Conservation (phyloP, 1,284 basidiomycete genomes). For the Schizophyllum commune region DNA sequence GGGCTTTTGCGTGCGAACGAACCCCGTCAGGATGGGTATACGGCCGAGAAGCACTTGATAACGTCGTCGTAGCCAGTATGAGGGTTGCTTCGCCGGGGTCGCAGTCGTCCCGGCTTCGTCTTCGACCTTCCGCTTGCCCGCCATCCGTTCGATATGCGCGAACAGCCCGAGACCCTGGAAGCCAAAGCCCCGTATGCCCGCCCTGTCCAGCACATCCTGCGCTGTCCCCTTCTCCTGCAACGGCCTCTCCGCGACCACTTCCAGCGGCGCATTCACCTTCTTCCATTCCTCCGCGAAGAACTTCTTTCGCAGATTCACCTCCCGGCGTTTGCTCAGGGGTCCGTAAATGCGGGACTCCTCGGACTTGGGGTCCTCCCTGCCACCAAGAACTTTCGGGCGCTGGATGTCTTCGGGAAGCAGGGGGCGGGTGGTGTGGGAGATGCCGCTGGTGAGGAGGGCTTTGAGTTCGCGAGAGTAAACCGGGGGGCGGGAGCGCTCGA, state of each 20-base stretch:
- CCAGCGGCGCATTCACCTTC: constrained; percentile 52
- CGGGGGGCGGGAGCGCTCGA: constrained; percentile 52
- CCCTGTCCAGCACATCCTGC: constrained; percentile 7
- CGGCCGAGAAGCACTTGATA: constrained; percentile 53
- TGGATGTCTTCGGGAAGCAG: constrained; percentile 31
- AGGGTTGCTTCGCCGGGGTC: constrained; percentile 24
- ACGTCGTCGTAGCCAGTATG: constrained; percentile 58
- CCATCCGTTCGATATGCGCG: constrained; percentile 40
- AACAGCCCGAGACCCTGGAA: constrained; percentile 39
- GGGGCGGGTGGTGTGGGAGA: constrained; percentile 40
- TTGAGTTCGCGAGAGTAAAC: constrained; percentile 52
- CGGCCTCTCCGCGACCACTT: constrained; percentile 25
- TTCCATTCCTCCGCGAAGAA: constrained; percentile 49
- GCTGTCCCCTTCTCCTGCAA: constrained; percentile 12
- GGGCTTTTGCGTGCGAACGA: not conserved
- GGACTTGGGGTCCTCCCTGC: constrained; percentile 47
- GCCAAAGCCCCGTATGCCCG: constrained; percentile 28
- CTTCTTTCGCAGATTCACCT: constrained; percentile 65
- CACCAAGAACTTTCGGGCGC: constrained; percentile 48
- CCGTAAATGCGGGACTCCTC: constrained; percentile 56
- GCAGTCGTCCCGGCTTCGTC: not conserved
- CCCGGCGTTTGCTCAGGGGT: constrained; percentile 59
- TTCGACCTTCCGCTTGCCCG: constrained; percentile 21
- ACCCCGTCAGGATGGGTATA: constrained; percentile 41
- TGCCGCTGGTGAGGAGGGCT: constrained; percentile 48